These are phyloP conservation scores for Eimeria tenella DNA, from an alignment of 169 alveolate genomes.

Conservation along the genomic window DNA sequence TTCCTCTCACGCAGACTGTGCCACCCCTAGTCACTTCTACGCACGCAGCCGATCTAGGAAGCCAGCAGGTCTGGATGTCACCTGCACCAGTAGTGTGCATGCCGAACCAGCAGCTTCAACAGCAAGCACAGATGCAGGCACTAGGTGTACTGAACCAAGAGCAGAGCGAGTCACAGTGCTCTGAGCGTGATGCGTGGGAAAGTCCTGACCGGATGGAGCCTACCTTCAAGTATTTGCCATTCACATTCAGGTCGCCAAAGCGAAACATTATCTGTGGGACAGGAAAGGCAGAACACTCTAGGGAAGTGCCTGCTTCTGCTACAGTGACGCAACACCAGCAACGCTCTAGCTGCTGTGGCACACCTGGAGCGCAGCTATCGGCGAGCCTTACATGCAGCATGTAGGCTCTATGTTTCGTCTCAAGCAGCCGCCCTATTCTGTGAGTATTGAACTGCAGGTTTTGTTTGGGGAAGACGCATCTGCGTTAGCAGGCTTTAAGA, in stretches of 20 bases:
- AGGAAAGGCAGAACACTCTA: conserved; percentile 1
- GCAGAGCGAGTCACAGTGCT: neutral
- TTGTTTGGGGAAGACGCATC: too few relatives aligned
- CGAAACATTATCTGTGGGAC: conserved; percentile 29
- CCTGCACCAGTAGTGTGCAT: neutral
- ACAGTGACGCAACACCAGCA: conserved; percentile 15
- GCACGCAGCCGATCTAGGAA: neutral
- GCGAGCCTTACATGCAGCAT: conserved; percentile 21
- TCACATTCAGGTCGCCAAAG: conserved; percentile 8
- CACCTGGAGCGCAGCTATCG: neutral
- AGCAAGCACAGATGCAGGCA: neutral
- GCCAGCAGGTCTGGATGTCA: neutral
- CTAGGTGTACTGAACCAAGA: neutral
- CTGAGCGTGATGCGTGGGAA: neutral
- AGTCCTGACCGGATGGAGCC: neutral
- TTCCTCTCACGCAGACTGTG: neutral
- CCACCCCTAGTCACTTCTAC: neutral
- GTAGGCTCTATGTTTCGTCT: neutral
- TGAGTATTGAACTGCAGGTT: too few relatives aligned
- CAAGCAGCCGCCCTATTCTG: neutral
- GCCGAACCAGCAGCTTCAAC: neutral
- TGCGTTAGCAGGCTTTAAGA: too few relatives aligned
- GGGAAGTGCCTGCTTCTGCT: neutral
- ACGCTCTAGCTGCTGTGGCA: neutral
- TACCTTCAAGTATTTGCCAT: conserved; percentile 36